A percentile compares a stretch with the other conserved stretches of the same genome.
Evolutionary conservation across 345 rosid species (phyloP).

Genomic region (Gynandropsis gynandra): DNA sequence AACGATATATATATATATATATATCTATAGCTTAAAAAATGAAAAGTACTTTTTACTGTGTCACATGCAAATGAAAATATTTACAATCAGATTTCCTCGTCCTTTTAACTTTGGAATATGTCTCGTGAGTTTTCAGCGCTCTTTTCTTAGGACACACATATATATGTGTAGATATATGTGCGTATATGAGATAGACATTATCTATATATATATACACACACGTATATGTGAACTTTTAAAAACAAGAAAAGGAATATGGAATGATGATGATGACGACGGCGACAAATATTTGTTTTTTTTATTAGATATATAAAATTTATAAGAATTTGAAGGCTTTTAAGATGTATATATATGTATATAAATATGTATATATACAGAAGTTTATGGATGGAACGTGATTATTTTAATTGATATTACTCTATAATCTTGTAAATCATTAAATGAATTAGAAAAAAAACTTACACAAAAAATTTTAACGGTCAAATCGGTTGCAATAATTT

Average conservation of each 20-base stretch:
- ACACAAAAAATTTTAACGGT: too few species aligned
- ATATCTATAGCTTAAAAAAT: constrained; percentile 14
- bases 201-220: too few species aligned
- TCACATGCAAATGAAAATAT: constrained; percentile 20
- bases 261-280: constrained; percentile 20
- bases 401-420: too few species aligned
- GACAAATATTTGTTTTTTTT: constrained; percentile 23
- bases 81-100: constrained; percentile 28
- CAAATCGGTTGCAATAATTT: too few species aligned
- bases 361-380: too few species aligned
- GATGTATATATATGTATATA: too few species aligned
- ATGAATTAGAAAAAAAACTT: too few species aligned
- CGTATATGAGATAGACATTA: constrained; percentile 5
- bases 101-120: constrained; percentile 23
- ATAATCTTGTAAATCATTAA: too few species aligned
- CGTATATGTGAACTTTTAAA: constrained; percentile 19
- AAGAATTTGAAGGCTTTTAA: too few species aligned
- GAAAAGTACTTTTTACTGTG: constrained; percentile 17
- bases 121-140: constrained; percentile 22
- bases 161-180: background rate
- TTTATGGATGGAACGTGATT: too few species aligned
- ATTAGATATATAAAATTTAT: background rate
- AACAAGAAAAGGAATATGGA: constrained; percentile 21
- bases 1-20: too few species aligned
- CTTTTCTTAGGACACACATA: constrained; percentile 3